These are phyloP conservation scores for Mortierella polycephala DNA, from an alignment of 371 early-diverging fungal species.

Conservation along the genomic window DNA sequence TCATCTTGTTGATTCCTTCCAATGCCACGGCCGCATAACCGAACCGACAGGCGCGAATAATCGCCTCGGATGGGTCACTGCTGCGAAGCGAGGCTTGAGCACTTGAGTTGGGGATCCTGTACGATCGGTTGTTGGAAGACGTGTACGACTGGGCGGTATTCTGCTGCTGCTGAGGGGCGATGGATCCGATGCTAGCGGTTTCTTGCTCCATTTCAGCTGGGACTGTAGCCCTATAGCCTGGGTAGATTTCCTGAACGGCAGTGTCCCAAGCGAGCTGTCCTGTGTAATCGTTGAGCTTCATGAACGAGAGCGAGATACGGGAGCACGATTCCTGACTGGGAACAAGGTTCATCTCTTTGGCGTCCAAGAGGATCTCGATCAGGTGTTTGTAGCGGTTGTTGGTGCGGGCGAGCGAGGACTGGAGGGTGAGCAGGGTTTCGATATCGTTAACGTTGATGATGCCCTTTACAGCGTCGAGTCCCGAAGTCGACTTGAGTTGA, in stretches of 20 bases:
- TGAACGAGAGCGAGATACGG: slow-evolving; percentile 35
- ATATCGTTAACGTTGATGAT: slow-evolving; percentile 20
- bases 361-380: slow-evolving; percentile 47
- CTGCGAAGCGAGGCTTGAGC: slow-evolving; percentile 25
- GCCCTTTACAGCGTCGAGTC: slow-evolving; percentile 19
- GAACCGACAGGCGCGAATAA: slow-evolving; percentile 40
- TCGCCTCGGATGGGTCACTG: slow-evolving; percentile 39
- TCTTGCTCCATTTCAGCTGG: not conserved
- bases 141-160: not conserved
- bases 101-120: slow-evolving; percentile 5
- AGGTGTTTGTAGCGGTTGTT: slow-evolving; percentile 33
- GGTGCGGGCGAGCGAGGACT: slow-evolving; percentile 26
- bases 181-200: not conserved
- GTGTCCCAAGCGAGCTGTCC: slow-evolving; percentile 53
- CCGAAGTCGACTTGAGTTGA: slow-evolving; percentile 30
- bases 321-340: slow-evolving; percentile 38
- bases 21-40: slow-evolving; percentile 46
- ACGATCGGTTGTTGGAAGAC: not conserved
- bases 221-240: slow-evolving; percentile 29
- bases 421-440: slow-evolving; percentile 34
- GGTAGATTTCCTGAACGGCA: slow-evolving; percentile 50
- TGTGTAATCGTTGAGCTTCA: slow-evolving; percentile 20
- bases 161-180: not conserved
- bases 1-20: slow-evolving; percentile 43
- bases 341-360: slow-evolving; percentile 41